Conservation (phyloP, 345 rosid genomes). For the Gossypium ekmanianum region DNA sequence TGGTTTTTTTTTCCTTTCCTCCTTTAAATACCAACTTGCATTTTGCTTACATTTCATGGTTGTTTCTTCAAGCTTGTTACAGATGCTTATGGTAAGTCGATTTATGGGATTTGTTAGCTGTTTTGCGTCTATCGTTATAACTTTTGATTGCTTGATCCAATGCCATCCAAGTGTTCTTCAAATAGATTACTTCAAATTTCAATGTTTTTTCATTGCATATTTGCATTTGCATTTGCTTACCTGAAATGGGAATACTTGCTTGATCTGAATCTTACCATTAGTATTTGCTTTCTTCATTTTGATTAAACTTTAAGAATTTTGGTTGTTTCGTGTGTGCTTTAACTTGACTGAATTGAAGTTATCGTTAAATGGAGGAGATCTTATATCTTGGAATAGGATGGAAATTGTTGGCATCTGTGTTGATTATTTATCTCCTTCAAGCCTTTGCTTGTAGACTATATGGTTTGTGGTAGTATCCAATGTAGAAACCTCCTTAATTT, state of each 20-base stretch:
- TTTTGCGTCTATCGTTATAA: not conserved
- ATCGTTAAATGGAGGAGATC: not conserved
- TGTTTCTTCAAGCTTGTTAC: not conserved
- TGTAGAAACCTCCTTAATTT: too few relatives aligned
- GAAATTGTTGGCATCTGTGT: not conserved
- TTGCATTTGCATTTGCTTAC: not conserved
- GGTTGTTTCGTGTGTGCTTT: not conserved
- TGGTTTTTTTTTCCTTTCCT: not conserved
- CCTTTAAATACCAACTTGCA: not conserved
- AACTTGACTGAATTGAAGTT: not conserved
- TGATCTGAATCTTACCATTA: not conserved
- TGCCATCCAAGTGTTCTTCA: not conserved
- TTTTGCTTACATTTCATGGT: constrained; percentile 1
- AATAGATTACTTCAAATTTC: not conserved
- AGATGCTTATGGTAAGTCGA: constrained; percentile 10
- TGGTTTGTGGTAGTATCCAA: too few relatives aligned
- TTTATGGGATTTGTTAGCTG: not conserved
- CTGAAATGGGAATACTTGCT: not conserved
- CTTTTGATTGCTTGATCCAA: not conserved
- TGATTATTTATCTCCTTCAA: too few relatives aligned
- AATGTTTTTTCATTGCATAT: not conserved
- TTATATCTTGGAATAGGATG: constrained; percentile 3
- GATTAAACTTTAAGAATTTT: not conserved
- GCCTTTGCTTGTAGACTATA: too few relatives aligned
- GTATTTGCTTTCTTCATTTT: not conserved